phyloP scores from a whole-genome alignment of 495 filamentous ascomycete species.

The Penicillium riverlandense region DNA sequence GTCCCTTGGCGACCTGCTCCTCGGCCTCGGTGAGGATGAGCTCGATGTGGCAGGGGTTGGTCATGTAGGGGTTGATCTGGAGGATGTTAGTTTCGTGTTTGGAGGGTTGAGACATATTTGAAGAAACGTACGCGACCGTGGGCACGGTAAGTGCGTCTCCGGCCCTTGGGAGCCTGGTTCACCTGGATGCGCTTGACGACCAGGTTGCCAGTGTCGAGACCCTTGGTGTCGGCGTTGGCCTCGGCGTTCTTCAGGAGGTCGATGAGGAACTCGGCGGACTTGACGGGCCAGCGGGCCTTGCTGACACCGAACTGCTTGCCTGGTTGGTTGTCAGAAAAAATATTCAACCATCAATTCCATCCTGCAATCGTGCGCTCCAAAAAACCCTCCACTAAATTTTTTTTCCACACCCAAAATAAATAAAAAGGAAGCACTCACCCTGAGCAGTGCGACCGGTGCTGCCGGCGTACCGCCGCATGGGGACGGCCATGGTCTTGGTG shows the following conservation, averaged over 20 bases:
- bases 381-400: background rate
- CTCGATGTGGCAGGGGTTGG: slow-evolving; percentile 99
- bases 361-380: background rate
- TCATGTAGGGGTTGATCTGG: slow-evolving; percentile 99
- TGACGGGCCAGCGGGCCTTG: slow-evolving; percentile 96
- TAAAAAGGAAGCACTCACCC: slow-evolving; percentile 59
- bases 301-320: slow-evolving; percentile 97
- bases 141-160: slow-evolving; percentile 96
- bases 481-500: slow-evolving; percentile 91
- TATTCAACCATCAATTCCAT: no score
- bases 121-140: slow-evolving; percentile 88
- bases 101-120: background rate
- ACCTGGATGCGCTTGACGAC: slow-evolving; percentile 99
- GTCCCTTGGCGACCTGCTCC: slow-evolving; percentile 75
- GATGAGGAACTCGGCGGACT: slow-evolving; percentile 96
- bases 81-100: slow-evolving; percentile 1
- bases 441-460: slow-evolving; percentile 89
- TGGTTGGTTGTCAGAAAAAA: slow-evolving; percentile 27
- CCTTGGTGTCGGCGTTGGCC: slow-evolving; percentile 98
- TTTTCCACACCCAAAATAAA: background rate
- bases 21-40: slow-evolving; percentile 95
- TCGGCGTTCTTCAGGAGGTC: slow-evolving; percentile 98
- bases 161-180: slow-evolving; percentile 98
- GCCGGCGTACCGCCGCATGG: slow-evolving; percentile 92
- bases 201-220: slow-evolving; percentile 93